Base-by-base conservation (phyloP, 495 filamentous ascomycete species). In the Aspergillus baeticus region DNA sequence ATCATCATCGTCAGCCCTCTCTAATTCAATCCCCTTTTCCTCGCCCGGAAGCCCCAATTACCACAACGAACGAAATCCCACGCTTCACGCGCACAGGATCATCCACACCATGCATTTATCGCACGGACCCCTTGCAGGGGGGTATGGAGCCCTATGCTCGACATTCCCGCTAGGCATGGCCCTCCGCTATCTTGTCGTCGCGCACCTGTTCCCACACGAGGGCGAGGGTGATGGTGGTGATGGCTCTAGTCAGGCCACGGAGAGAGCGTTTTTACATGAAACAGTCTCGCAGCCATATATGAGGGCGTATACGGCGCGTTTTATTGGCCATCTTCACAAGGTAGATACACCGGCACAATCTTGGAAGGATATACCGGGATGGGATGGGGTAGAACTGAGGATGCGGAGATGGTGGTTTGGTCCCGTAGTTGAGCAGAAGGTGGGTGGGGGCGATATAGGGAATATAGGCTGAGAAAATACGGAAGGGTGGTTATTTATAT, bases 21-120 rank as follows among this genome's bases (percentile, higher is more conserved):
- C n/a, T n/a, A n/a, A n/a, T n/a, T 48, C 31, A 48, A 31, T 48
- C 45, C 45, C 15, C 31, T 48, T 29, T 29, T 48, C 45, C 45
- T 48, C 22, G 17, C 22, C 10, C 3, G 45, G 22, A 33, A 6
- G 17, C 22, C 45, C 45, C 45, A 48, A 48, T 18, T 48, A 48
- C 23, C 22, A 35, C 13, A 26, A 48, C 31, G 45, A 48, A 31
- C 45, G 45, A 1, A 48, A 48, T 33, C 45, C 45, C 15, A 48
- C 45, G 0, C 31, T 48, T 20, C 45, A 48, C 22, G 45, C 45
- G 10, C 45, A 48, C 45, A 48, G 45, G 31, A 48, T 48, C 2
- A 13, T 48, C 22, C 45, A 48, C 45, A 26, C 45, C 8, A 17
- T 48, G 45, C 45, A 20, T 29, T 22, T 48, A 26, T 48, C 45